phyloP scores from a whole-genome alignment of 441 rosid genomes.

The Manihot esculenta region DNA sequence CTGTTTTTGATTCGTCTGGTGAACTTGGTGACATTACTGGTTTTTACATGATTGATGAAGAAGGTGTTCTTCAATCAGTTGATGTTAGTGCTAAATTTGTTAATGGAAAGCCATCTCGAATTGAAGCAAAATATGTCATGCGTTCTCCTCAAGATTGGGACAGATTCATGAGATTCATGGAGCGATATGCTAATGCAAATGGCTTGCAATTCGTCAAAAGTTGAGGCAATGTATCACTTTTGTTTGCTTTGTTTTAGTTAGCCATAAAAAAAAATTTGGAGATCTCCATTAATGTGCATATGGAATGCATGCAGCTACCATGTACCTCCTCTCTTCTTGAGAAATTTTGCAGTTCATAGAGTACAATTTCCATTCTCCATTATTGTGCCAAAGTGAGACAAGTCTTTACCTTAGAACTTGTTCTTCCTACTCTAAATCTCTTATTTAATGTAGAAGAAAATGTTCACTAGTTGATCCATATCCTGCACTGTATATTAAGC shows the following conservation, averaged over 20 bases:
- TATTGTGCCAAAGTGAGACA: slow-evolving; percentile 12
- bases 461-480: not conserved
- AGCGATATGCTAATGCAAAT: slow-evolving; percentile 78
- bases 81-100: slow-evolving; percentile 92
- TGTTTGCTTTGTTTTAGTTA: too few relatives aligned
- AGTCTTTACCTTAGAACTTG: not conserved
- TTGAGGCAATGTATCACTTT: slow-evolving; percentile 35
- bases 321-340: slow-evolving; percentile 11
- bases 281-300: not conserved
- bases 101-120: slow-evolving; percentile 78
- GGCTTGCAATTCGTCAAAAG: slow-evolving; percentile 83
- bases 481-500: not conserved
- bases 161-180: slow-evolving; percentile 98
- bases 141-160: slow-evolving; percentile 88
- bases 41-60: slow-evolving; percentile 92
- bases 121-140: slow-evolving; percentile 89
- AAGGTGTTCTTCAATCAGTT: slow-evolving; percentile 84
- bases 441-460: slow-evolving; percentile 1
- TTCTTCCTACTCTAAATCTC: not conserved
- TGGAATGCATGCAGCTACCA: slow-evolving; percentile 6
- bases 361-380: slow-evolving; percentile 10
- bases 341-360: slow-evolving; percentile 29
- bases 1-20: slow-evolving; percentile 82
- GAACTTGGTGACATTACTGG: slow-evolving; percentile 96
- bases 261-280: slow-evolving; percentile 16